phyloP scores from a whole-genome alignment of 306 rosid genomes.

The Vachellia pachyceras region DNA sequence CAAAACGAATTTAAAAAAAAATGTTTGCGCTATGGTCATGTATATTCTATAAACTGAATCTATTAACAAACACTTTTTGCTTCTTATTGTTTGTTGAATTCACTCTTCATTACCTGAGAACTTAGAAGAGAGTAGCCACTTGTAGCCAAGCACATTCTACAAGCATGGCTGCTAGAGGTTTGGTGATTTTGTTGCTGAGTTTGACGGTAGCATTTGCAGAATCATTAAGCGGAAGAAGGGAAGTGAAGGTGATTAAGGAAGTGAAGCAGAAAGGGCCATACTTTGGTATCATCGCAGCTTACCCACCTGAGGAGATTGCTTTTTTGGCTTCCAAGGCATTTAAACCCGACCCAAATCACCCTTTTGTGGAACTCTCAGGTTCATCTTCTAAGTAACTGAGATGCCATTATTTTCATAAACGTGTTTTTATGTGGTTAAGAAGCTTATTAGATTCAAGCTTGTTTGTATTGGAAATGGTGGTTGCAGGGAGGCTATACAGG shows the following conservation, averaged over 20 bases:
- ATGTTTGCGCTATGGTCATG: too few species aligned
- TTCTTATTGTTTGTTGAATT: not conserved
- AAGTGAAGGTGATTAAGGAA: not conserved
- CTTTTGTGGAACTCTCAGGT: constrained; percentile 9
- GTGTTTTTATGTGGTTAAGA: not conserved
- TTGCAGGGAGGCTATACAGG: constrained; percentile 51
- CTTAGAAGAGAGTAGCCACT: too few species aligned
- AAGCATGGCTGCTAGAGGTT: not conserved
- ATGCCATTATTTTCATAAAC: not conserved
- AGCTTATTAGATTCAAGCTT: not conserved
- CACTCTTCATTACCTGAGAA: not conserved
- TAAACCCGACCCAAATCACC: not conserved
- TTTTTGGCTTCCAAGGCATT: constrained; percentile 3
- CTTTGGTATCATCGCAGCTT: not conserved
- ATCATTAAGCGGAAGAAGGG: not conserved
- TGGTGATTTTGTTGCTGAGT: not conserved
- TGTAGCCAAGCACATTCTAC: not conserved
- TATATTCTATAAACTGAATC: not conserved
- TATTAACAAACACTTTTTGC: not conserved
- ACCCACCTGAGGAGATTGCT: constrained; percentile 6
- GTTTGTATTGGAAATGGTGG: not conserved
- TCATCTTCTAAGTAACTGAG: not conserved
- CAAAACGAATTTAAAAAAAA: too few species aligned
- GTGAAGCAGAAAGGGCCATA: not conserved
- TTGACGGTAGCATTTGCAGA: not conserved